Conservation (phyloP, 306 rosid genomes). For the Citrullus mucosospermus region DNA sequence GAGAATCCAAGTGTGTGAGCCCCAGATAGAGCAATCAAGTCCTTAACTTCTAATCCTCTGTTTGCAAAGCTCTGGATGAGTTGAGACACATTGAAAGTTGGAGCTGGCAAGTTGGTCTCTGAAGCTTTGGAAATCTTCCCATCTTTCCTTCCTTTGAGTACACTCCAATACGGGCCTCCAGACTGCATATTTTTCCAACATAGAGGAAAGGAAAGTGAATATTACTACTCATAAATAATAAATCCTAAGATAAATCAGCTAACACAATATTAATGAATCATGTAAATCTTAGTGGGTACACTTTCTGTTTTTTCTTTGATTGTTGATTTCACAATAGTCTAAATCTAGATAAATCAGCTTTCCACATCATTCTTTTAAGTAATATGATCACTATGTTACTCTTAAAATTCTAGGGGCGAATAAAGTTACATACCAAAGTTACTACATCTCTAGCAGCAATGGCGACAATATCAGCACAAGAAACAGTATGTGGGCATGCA, state of each 20-base stretch:
- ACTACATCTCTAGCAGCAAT: conserved; percentile 72
- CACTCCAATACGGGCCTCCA: conserved; percentile 64
- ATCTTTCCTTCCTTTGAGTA: conserved; percentile 64
- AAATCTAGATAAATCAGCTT: not conserved
- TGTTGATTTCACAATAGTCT: too few species aligned
- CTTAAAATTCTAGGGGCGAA: not conserved
- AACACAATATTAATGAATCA: too few species aligned
- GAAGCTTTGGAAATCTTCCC: conserved; percentile 56
- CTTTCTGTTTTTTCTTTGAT: too few species aligned
- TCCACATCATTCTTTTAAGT: too few species aligned
- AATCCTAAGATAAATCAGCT: not conserved
- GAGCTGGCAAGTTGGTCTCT: conserved; percentile 60
- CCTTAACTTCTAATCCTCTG: conserved; percentile 51
- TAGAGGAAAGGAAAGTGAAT: not conserved
- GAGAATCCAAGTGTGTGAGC: conserved; percentile 71
- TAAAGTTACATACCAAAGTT: conserved; percentile 18
- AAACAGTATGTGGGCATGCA: conserved; percentile 49
- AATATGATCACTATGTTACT: not conserved
- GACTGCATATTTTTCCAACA: conserved; percentile 23
- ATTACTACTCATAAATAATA: not conserved
- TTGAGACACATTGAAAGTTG: conserved; percentile 39
- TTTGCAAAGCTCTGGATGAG: conserved; percentile 41
- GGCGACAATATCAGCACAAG: conserved; percentile 63
- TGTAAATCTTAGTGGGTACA: too few species aligned
- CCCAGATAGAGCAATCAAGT: conserved; percentile 66